Evolutionary conservation across 2,329 filamentous ascomycete genomes (phyloP), one percentile per base, ranked within the genome.

Genomic region (Diaporthe citrichinensis): DNA sequence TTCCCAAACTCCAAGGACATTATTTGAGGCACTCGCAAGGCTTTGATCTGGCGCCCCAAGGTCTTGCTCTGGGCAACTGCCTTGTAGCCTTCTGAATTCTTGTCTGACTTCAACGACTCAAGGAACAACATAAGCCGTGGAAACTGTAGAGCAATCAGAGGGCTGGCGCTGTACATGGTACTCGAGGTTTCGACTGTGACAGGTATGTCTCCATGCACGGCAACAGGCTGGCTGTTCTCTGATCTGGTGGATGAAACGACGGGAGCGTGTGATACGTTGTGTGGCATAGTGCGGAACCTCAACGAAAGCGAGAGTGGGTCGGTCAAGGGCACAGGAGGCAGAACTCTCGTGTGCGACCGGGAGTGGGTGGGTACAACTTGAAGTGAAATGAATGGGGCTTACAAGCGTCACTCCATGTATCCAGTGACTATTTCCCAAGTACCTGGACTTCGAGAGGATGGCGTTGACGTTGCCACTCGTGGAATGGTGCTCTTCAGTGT

Each of bases 381-480:
- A n/a, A 55, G 17, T 41, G 51, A 41, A 69, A 41, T 17, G 14
- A 25, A 25, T 34, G 39, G n/a, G 44, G 76, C 85, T 80, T 78
- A 90, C 88, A 59, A 89, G 77, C 0, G 83, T 78, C 15, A 88
- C 80, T 2, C 84, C 84, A 75, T 88, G 89, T n/a, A 90, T 85
- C 87, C 89, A 91, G 78, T 91, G 89, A 41, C 88, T 90, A 78
- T 87, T 87, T 0, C 90, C 90, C 78, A 91, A 90, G 1, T 91
- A 79, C 0, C 90, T 85, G 0, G 87, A 88, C 78, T 92, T 92
- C 76, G 72, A 67, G 58, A 90, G 88, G 28, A 86, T 84, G 12
- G 90, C 81, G n/a, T 85, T 85, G 10, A 86, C 86, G 2, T 81
- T 82, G 0, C 87, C 83, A 0, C 79, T 78, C 4, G 57, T 34